Evolutionary conservation across 73 alveolate genomes (phyloP), one percentile per base, ranked within the genome.

Genomic region (Paramecium caudatum): DNA sequence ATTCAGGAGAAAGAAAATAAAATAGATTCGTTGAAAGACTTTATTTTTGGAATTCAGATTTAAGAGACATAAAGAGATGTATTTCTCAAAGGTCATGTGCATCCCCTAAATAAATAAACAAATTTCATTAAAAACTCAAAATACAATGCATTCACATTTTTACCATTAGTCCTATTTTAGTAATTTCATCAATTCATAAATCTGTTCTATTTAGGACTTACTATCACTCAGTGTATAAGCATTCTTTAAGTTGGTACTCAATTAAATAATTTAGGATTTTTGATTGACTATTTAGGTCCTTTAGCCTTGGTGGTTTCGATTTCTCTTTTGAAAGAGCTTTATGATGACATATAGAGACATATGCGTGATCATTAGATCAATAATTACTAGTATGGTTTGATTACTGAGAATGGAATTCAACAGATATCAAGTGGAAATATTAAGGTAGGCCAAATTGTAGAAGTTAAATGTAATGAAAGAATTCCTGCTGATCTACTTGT

Each of bases 271-370:
- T 17, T 34, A 74, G 98, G 99, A 47, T 97, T 97, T 84, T 46
- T 96, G 82, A 95, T 97, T 90, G 97, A 99, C 30, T 98, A 97
- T 86, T 84, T 98, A 8, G 98, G 99, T 0, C 99, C 99, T 5
- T 91, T 98, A 34, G 98, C 96, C 25, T 91, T 98, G 62, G 99
- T 98, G 39, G 94, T 98, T 46, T 65, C 91, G 13, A 92, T 98
- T 47, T 96, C 99, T 16, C 78, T 98, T 90, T 61, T 94, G 36
- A 98, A 98, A 90, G 99, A 98, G 82, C 97, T 96, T 8, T 91
- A 92, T 45, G 99, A 98, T 70, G 99, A 98, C 91, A 50, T 94
- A 46, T 45, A 93, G 63, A 91, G 99, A 91, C 96, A 85, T 63
- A 17, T 82, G 82, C 49, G 98, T 50, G 99, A 95, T 82, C 97